Evolutionary conservation across 2,329 filamentous ascomycete genomes (phyloP), one percentile per base, ranked within the genome.

Genomic region (Alternaria sp.): DNA sequence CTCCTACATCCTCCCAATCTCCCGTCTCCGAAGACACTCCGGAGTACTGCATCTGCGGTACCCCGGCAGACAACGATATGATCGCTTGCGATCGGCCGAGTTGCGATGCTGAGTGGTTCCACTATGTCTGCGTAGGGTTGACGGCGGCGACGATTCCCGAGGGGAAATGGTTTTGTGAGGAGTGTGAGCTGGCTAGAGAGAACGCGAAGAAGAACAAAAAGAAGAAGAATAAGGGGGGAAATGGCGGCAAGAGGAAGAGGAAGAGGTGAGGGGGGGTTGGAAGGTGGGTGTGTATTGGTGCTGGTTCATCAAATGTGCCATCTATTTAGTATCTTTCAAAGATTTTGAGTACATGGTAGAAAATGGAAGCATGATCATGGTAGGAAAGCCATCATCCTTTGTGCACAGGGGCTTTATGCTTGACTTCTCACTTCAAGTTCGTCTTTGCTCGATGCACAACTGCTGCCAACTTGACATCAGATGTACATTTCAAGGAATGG

Each of bases 161-260:
- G 14, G 54, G 54, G 16, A 6, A 41, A n/a, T 60, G 54, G 58
- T 43, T 41, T 38, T 60, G 58, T 28, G 54, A 57, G 11, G 54
- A 38, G 20, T 57, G 58, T 49, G 25, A n/a, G 25, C 18, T 5
- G 5, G 9, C 28, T 16, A 41, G 40, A 22, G 18, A 16, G 4
- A 38, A 30, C 3, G n/a, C 3, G 40, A 40, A 11, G 41, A 16
- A 4, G 30, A 27, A 18, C 8, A 40, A 30, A 27, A 22, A 10
- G 9, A 20, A 14, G 27, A 36, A 38, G 34, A 38, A 27, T 2
- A 27, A 38, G 7, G 14, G 28, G 4, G 28, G 28, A 1, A 12
- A 22, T 3, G 20, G 4, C 2, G 25, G 12, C 14, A 28, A n/a
- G 22, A 12, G 36, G 36, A 56, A 45, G 20, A 45, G 46, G 28